Evolutionary conservation across 345 rosid species (phyloP).

Genomic region (Lagerstroemia speciosa): DNA sequence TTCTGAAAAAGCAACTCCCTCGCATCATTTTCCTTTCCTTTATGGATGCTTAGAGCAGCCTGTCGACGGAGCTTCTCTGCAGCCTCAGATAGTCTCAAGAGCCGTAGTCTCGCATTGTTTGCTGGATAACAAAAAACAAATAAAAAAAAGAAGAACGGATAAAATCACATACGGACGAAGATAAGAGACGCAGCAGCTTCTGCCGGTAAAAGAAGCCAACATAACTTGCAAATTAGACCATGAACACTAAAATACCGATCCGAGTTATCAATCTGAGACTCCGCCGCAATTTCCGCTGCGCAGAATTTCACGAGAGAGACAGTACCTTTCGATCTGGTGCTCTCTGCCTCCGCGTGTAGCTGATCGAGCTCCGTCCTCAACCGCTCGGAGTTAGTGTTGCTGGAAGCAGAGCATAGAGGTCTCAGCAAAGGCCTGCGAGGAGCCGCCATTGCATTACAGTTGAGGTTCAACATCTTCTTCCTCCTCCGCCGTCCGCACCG

Average conservation of each 20-base stretch:
- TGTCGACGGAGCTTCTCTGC: slow-evolving; percentile 74
- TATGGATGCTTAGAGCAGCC: slow-evolving; percentile 56
- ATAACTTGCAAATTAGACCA: neutral
- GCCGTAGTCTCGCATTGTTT: slow-evolving; percentile 60
- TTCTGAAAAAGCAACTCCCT: slow-evolving; percentile 72
- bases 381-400: slow-evolving; percentile 29
- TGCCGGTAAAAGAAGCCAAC: neutral
- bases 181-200: neutral
- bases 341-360: slow-evolving; percentile 65
- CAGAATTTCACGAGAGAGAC: neutral
- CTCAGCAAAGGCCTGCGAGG: slow-evolving; percentile 15
- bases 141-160: neutral
- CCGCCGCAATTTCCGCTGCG: neutral
- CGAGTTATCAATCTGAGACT: neutral
- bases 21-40: slow-evolving; percentile 70
- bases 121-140: slow-evolving; percentile 28
- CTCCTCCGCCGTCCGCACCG: neutral
- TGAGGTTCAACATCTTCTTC: slow-evolving; percentile 27
- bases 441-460: slow-evolving; percentile 17
- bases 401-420: slow-evolving; percentile 29
- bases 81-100: slow-evolving; percentile 74
- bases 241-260: neutral
- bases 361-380: slow-evolving; percentile 66
- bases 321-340: slow-evolving; percentile 61
- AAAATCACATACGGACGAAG: neutral